These are phyloP conservation scores for Tetrahymena thermophila DNA, from an alignment of 73 alveolate genomes.

Conservation along the genomic window DNA sequence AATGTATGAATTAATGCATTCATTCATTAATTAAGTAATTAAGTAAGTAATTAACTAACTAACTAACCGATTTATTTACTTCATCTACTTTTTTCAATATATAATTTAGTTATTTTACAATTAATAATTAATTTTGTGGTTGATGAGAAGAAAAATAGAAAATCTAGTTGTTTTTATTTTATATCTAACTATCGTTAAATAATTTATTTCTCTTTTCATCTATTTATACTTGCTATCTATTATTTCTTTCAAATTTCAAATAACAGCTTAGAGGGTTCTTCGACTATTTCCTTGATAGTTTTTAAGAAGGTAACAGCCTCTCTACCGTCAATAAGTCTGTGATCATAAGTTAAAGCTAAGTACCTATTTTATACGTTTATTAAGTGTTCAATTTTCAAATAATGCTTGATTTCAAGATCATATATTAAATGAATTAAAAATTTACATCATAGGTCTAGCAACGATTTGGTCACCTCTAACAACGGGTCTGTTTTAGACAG, in stretches of 20 bases:
- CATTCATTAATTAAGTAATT: not conserved
- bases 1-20: not conserved
- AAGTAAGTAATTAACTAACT: too few species aligned
- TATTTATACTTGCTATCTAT: not conserved
- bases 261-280: constrained; percentile 51
- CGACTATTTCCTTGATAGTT: constrained; percentile 42
- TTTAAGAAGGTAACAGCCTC: constrained; percentile 69
- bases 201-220: not conserved
- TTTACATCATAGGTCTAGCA: constrained; percentile 81
- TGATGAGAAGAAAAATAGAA: not conserved
- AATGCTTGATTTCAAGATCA: too few species aligned
- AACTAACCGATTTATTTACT: not conserved
- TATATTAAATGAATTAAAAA: not conserved
- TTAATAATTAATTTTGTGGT: not conserved
- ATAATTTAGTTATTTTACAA: not conserved
- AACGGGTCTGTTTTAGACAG: constrained; percentile 74
- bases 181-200: not conserved
- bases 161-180: not conserved
- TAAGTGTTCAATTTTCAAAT: not conserved
- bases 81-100: not conserved
- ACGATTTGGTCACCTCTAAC: constrained; percentile 71
- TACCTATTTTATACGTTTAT: constrained; percentile 13
- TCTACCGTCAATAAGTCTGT: constrained; percentile 65
- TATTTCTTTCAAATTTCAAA: constrained; percentile 16
- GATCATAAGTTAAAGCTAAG: constrained; percentile 65